Conservation (phyloP, 495 filamentous ascomycete genomes). For the Margaritispora aquatica region DNA sequence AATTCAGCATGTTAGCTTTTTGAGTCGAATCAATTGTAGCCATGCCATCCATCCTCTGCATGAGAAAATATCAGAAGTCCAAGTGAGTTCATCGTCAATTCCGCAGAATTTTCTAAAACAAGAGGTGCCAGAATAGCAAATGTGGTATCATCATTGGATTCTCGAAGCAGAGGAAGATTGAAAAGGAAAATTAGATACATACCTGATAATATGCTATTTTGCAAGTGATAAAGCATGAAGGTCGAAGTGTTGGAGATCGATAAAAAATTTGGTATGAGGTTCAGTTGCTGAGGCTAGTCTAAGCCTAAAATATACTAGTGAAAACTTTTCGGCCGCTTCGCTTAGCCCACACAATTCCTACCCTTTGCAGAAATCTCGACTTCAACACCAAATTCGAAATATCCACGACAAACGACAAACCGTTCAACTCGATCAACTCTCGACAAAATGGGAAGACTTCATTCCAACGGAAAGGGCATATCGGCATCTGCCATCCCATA, state of each 20-base stretch:
- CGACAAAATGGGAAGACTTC: conserved; percentile 89
- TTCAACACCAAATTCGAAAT: neutral
- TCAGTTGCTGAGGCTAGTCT: neutral
- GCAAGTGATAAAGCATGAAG: neutral
- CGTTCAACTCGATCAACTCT: conserved; percentile 30
- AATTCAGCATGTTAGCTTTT: conserved; percentile 1
- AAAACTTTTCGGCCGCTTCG: neutral
- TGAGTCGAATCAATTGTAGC: neutral
- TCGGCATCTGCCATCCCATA: conserved; percentile 91
- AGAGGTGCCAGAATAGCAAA: conserved; percentile 54
- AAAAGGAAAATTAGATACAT: neutral
- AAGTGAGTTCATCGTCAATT: conserved; percentile 45
- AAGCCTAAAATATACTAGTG: neutral
- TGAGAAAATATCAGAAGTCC: conserved; percentile 46
- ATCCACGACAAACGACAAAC: conserved; percentile 20
- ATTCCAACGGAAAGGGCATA: conserved; percentile 99
- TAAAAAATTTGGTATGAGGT: neutral
- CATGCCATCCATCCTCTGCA: neutral
- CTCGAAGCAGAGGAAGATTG: neutral
- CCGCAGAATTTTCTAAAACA: conserved; percentile 43
- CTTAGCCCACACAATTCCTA: neutral
- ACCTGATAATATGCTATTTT: no score
- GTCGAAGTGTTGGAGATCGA: neutral
- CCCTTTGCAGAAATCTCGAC: neutral
- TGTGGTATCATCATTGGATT: neutral